Evolutionary conservation across 2,329 filamentous ascomycete genomes (phyloP), one percentile per base, ranked within the genome.

Genomic region (Calonectria pteridis): DNA sequence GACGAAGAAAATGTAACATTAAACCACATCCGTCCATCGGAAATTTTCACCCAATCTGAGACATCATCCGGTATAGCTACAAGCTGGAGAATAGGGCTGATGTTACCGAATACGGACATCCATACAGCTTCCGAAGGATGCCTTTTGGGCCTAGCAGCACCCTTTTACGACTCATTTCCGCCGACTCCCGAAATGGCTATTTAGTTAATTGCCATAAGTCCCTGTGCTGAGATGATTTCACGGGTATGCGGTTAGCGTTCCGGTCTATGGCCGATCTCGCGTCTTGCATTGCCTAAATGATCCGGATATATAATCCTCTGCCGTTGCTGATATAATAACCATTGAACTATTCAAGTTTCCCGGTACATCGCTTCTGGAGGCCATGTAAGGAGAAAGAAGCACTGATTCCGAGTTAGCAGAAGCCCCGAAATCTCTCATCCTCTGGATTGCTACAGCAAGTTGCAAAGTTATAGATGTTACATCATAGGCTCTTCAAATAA

Each of bases 51-150:
- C 7, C 2, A 0, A 3, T 20, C 14, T n/a, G 35, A 18, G 4
- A 55, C 35, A 3, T 4, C n/a, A 28, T 14, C 7, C 23, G 33
- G 29, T 55, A 23, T 49, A 20, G 3, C 51, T 20, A 49, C 51
- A 35, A 18, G 49, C 28, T 33, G 51, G 5, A 53, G 23, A 67
- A 67, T 67, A 28, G 33, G 43, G 62, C 23, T 20, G 28, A 31
- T 40, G 55, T 59, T 50, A 40, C 66, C 50, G 29, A 59, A 68
- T 62, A 9, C n/a, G 53, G 66, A 68, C 35, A 26, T 35, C 50
- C 11, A 28, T n/a, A 49, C 28, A 49, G 35, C 51, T 51, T 68
- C 66, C 66, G 66, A 59, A 59, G 28, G 28, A 20, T 49, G 59
- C 66, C 37, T 49, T 59, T 50, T 68, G 31, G 66, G 40, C 20